phyloP scores from a whole-genome alignment of 2,329 filamentous ascomycete species.

The Botrytis porri region DNA sequence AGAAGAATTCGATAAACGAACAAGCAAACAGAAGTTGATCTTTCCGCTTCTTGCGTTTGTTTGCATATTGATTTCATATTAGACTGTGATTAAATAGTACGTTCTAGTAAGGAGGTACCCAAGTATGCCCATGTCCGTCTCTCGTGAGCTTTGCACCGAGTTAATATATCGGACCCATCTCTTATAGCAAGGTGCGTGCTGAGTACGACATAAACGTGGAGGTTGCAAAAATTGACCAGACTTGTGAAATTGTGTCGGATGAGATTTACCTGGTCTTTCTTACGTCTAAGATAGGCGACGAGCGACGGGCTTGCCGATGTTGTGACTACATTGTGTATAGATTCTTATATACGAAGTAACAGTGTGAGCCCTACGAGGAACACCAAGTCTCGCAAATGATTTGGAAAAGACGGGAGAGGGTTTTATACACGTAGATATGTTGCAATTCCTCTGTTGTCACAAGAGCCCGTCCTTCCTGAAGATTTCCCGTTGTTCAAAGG shows the following conservation, averaged over 20 bases:
- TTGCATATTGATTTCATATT: slow-evolving; percentile 10
- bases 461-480: slow-evolving; percentile 2
- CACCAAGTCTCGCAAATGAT: slow-evolving; percentile 13
- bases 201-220: background rate
- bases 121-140: slow-evolving; percentile 17
- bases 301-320: slow-evolving; percentile 17
- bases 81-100: background rate
- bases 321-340: slow-evolving; percentile 16
- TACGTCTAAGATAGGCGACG: slow-evolving; percentile 12
- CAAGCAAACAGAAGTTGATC: background rate
- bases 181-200: slow-evolving; percentile 5
- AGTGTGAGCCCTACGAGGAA: slow-evolving; percentile 12
- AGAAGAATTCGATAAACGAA: background rate
- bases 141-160: slow-evolving; percentile 17
- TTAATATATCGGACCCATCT: slow-evolving; percentile 17
- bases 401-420: background rate
- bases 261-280: slow-evolving; percentile 2
- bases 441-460: slow-evolving; percentile 2
- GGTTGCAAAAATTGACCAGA: background rate
- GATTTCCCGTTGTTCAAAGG: background rate
- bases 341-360: slow-evolving; percentile 15
- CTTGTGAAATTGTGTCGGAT: background rate
- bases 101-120: background rate
- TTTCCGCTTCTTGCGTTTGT: slow-evolving; percentile 4
- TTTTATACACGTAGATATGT: slow-evolving; percentile 10